Evolutionary conservation across 1,284 basidiomycete species (phyloP).

Genomic region (Trametes sp.): DNA sequence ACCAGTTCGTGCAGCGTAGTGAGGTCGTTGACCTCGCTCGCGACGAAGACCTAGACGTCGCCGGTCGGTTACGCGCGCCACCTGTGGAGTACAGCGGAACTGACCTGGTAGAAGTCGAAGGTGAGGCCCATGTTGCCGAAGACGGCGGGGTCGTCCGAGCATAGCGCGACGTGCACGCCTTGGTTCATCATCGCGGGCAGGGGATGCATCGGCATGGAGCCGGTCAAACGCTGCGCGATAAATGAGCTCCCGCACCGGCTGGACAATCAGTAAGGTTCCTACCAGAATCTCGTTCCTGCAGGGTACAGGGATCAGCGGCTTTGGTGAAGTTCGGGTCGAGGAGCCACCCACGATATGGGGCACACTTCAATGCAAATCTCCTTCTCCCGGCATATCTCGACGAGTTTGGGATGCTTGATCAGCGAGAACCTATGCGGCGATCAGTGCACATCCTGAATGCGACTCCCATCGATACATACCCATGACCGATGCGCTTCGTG

Average conservation of each 20-base stretch:
- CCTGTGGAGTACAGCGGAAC: neutral
- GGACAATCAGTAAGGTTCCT: no score
- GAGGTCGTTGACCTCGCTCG: conserved; percentile 70
- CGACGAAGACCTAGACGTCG: conserved; percentile 58
- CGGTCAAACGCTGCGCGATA: conserved; percentile 61
- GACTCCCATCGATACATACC: conserved; percentile 46
- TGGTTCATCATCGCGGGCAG: conserved; percentile 75
- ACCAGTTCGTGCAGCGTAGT: conserved; percentile 68
- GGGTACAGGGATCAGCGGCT: neutral
- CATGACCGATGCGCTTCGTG: conserved; percentile 83
- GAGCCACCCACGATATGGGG: conserved; percentile 67
- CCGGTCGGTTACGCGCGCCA: no score
- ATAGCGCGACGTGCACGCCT: conserved; percentile 72
- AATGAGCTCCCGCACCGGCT: neutral
- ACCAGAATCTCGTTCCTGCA: conserved; percentile 76
- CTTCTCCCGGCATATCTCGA: conserved; percentile 68
- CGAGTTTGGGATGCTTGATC: conserved; percentile 74
- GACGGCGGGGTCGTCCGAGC: conserved; percentile 76
- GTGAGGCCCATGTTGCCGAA: conserved; percentile 81
- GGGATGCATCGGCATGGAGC: conserved; percentile 80
- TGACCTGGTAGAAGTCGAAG: conserved; percentile 73
- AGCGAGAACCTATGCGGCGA: conserved; percentile 64
- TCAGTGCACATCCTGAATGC: neutral
- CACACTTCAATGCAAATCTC: conserved; percentile 75
- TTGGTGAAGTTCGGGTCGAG: neutral